A percentile compares a stretch with the other conserved stretches of the same genome.
phyloP scores from a whole-genome alignment of 2,329 filamentous ascomycete genomes.

The Periconia sp. region DNA sequence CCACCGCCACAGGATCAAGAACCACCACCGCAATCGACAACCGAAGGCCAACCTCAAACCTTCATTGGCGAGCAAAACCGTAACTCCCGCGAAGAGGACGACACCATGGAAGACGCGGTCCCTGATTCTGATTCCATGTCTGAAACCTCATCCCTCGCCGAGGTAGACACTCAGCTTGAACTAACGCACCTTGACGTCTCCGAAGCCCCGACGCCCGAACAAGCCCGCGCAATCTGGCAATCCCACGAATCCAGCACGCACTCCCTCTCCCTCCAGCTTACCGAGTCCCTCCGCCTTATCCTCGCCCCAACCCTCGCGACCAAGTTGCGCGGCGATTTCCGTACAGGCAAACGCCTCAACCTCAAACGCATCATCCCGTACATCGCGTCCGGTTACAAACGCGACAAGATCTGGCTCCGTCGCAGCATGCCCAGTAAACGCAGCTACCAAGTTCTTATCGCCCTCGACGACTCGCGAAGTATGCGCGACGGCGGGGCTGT shows the following conservation, averaged over 20 bases:
- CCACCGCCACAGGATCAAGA: slow-evolving; percentile 30
- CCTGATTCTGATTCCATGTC: slow-evolving; percentile 37
- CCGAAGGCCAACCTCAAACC: slow-evolving; percentile 43
- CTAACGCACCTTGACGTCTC: slow-evolving; percentile 65
- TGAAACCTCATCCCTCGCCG: slow-evolving; percentile 40
- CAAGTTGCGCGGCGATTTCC: slow-evolving; percentile 94
- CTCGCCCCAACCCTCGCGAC: slow-evolving; percentile 92
- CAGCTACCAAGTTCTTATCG: slow-evolving; percentile 94
- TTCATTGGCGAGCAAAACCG: slow-evolving; percentile 50
- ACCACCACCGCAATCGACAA: slow-evolving; percentile 28
- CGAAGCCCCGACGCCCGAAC: slow-evolving; percentile 48
- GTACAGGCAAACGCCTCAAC: slow-evolving; percentile 96
- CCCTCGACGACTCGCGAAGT: slow-evolving; percentile 90
- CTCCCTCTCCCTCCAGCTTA: slow-evolving; percentile 81
- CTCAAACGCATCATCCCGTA: slow-evolving; percentile 99
- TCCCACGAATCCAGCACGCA: slow-evolving; percentile 83
- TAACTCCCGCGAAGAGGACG: slow-evolving; percentile 31
- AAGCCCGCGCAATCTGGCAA: slow-evolving; percentile 77
- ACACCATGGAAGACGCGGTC: slow-evolving; percentile 41
- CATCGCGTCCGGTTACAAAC: slow-evolving; percentile 96
- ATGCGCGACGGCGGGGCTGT: slow-evolving; percentile 85
- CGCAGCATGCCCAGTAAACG: slow-evolving; percentile 88
- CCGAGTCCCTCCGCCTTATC: slow-evolving; percentile 93
- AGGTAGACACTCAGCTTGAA: slow-evolving; percentile 63
- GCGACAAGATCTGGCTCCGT: slow-evolving; percentile 99